These are phyloP conservation scores for Diddensiella transvaalensis DNA, from an alignment of 805 yeast genomes.

Conservation along the genomic window DNA sequence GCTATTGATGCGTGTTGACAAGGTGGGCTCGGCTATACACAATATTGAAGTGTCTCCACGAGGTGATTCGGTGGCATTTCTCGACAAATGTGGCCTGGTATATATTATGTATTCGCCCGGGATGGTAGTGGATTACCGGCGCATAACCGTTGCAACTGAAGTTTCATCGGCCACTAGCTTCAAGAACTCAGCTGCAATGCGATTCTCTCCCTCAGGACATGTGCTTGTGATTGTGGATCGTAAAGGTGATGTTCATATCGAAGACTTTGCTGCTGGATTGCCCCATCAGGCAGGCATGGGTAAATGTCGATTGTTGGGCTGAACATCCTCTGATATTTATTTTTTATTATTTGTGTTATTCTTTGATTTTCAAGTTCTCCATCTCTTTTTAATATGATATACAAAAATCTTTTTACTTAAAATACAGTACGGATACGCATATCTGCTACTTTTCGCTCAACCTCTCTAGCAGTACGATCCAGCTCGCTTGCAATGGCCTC, in stretches of 20 bases:
- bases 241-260: constrained; percentile 71
- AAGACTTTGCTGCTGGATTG: constrained; percentile 84
- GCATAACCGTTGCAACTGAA: constrained; percentile 68
- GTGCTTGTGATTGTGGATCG: constrained; percentile 72
- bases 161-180: constrained; percentile 71
- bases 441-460: constrained; percentile 32
- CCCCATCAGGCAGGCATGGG: constrained; percentile 48
- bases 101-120: constrained; percentile 60
- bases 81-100: constrained; percentile 74
- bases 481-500: constrained; percentile 31
- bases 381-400: constrained; percentile 3
- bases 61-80: constrained; percentile 78
- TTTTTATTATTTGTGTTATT: not conserved
- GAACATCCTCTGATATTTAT: too few species aligned
- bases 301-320: constrained; percentile 26
- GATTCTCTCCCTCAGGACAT: constrained; percentile 79
- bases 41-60: constrained; percentile 73
- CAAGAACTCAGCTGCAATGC: constrained; percentile 73
- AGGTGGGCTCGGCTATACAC: constrained; percentile 78
- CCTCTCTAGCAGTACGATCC: constrained; percentile 30
- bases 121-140: constrained; percentile 52
- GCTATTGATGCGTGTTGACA: constrained; percentile 61
- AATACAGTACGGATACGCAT: constrained; percentile 29
- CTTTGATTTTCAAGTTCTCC: constrained; percentile 1
- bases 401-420: constrained; percentile 11